phyloP scores from a whole-genome alignment of 345 rosid genomes.

The Passiflora organensis region DNA sequence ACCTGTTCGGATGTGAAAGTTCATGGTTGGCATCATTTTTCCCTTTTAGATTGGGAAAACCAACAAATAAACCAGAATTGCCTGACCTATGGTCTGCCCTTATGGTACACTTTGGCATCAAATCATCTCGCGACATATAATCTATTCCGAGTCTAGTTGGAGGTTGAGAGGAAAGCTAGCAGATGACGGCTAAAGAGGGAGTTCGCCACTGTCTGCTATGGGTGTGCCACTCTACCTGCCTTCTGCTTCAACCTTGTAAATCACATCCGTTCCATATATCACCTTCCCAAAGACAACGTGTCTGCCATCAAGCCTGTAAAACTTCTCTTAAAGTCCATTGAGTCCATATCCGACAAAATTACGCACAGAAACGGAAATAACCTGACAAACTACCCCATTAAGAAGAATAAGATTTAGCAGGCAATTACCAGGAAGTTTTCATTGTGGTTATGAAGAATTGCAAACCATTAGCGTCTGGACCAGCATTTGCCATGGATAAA shows the following conservation, averaged over 20 bases:
- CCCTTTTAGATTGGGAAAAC: no score
- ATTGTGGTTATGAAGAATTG: conserved; percentile 93
- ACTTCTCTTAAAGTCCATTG: no score
- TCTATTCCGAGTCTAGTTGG: no score
- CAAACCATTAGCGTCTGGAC: conserved; percentile 83
- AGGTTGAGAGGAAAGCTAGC: no score
- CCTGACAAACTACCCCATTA: no score
- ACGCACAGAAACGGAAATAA: neutral
- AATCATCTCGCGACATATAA: no score
- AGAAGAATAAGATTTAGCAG: no score
- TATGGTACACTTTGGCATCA: no score
- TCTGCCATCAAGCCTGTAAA: conserved; percentile 88
- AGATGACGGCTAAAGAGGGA: conserved; percentile 75
- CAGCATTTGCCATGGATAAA: conserved; percentile 94
- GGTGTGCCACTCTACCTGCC: conserved; percentile 81
- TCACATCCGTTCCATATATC: conserved; percentile 88
- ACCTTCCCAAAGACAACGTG: conserved; percentile 97
- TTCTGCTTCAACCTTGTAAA: conserved; percentile 89
- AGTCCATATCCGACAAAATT: no score
- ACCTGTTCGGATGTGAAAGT: neutral
- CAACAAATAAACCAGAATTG: no score
- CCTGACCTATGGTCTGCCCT: no score
- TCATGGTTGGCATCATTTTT: no score
- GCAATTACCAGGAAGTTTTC: conserved; percentile 86
- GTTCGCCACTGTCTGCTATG: conserved; percentile 85